Conservation (phyloP, 2,329 filamentous ascomycete species). For the Ophiocordyceps camponoti-floridani region DNA sequence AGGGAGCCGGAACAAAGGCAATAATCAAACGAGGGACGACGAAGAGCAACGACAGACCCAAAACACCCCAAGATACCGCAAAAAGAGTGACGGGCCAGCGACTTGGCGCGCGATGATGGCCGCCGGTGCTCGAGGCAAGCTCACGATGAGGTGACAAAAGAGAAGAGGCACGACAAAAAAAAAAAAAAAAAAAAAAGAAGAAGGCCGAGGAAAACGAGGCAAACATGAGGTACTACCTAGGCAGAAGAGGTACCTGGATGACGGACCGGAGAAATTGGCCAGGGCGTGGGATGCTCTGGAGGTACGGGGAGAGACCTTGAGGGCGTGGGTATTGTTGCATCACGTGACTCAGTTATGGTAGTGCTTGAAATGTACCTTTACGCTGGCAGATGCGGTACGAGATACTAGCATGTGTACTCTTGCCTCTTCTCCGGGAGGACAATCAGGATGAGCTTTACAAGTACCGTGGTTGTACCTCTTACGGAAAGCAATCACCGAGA, state of each 20-base stretch:
- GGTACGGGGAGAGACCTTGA: not conserved
- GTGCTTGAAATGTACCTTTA: not conserved
- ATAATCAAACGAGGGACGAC: not conserved
- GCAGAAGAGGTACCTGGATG: not conserved
- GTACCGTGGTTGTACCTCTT: not conserved
- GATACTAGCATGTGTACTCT: too few relatives aligned
- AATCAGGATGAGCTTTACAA: not conserved
- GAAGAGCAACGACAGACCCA: slow-evolving; percentile 4
- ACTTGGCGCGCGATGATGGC: slow-evolving; percentile 6
- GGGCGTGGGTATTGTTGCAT: not conserved
- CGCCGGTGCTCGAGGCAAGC: slow-evolving; percentile 16
- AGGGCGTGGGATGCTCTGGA: not conserved
- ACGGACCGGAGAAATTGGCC: not conserved
- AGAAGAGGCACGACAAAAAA: slow-evolving; percentile 13
- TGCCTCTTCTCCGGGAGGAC: not conserved
- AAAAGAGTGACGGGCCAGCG: slow-evolving; percentile 41
- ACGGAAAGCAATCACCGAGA: not conserved
- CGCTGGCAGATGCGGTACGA: too few relatives aligned
- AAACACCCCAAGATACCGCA: slow-evolving; percentile 6
- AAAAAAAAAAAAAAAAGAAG: slow-evolving; percentile 7
- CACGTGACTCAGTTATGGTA: not conserved
- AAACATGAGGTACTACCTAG: not conserved
- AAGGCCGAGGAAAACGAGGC: not conserved
- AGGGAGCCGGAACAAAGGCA: not conserved
- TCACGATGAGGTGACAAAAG: slow-evolving; percentile 4